Evolutionary conservation across 768 basidiomycete genomes (phyloP).

Genomic region (Xerocomellus dryophilus): DNA sequence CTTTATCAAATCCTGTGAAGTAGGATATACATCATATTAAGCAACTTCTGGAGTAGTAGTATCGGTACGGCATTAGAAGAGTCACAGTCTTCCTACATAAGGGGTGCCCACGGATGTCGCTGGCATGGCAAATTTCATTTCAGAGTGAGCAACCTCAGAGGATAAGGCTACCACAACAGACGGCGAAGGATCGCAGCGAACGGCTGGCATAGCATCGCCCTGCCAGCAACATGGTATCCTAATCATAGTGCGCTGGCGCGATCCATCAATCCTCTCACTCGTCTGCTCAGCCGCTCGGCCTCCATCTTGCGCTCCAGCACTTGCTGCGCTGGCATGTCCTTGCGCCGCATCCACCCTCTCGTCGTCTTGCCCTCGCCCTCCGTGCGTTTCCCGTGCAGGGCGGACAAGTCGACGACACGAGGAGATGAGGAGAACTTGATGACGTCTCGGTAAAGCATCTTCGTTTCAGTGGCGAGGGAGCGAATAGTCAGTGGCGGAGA

Average conservation of each 20-base stretch:
- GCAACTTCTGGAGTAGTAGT: too few relatives aligned
- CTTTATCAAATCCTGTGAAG: too few relatives aligned
- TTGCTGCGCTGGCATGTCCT: conserved; percentile 78
- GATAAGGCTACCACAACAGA: too few relatives aligned
- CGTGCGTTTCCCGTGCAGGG: conserved; percentile 48
- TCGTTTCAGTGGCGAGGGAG: conserved; percentile 77
- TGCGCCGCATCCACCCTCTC: conserved; percentile 75
- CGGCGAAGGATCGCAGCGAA: too few relatives aligned
- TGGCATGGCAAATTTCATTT: too few relatives aligned
- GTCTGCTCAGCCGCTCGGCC: conserved; percentile 65
- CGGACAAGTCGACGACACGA: conserved; percentile 81
- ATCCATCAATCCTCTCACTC: conserved; percentile 69
- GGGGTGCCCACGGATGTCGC: too few relatives aligned
- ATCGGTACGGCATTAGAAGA: too few relatives aligned
- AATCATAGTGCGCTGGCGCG: conserved; percentile 43
- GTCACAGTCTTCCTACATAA: too few relatives aligned
- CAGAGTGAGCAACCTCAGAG: too few relatives aligned
- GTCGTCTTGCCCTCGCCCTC: conserved; percentile 44
- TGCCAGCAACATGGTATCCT: too few relatives aligned
- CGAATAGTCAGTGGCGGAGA: conserved; percentile 52
- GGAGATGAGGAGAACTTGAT: conserved; percentile 81
- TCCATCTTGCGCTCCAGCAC: conserved; percentile 73
- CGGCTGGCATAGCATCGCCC: too few relatives aligned
- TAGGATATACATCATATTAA: too few relatives aligned
- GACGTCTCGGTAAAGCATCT: conserved; percentile 84